Conservation (phyloP, 129 eudicot species). For the Chrysanthemum seticuspe region DNA sequence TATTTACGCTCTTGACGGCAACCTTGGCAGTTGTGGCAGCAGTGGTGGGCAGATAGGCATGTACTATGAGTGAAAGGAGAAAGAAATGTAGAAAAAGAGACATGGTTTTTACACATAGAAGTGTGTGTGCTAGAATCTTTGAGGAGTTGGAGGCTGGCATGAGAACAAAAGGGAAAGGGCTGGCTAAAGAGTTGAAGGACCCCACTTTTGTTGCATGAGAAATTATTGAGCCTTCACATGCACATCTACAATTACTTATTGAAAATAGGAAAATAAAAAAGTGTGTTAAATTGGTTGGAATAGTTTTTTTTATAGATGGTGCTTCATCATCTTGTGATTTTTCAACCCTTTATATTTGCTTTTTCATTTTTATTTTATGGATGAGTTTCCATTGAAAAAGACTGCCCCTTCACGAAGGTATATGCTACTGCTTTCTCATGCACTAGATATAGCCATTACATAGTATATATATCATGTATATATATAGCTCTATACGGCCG, state of each 20-base stretch:
- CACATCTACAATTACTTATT: constrained; percentile 35
- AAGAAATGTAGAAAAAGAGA: constrained; percentile 24
- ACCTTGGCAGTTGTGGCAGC: background rate
- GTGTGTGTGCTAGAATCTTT: constrained; percentile 47
- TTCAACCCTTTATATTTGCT: constrained; percentile 35
- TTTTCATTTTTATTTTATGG: constrained; percentile 7
- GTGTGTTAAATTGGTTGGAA: constrained; percentile 24
- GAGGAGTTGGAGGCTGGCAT: constrained; percentile 65
- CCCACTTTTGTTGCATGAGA: constrained; percentile 93
- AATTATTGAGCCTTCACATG: constrained; percentile 94
- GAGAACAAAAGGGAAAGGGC: constrained; percentile 78
- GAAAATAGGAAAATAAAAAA: background rate
- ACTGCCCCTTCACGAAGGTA: constrained; percentile 42
- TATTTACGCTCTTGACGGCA: constrained; percentile 25
- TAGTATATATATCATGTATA: background rate
- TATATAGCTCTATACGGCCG: no score
- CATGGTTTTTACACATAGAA: constrained; percentile 16
- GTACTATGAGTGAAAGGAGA: constrained; percentile 28
- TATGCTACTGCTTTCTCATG: constrained; percentile 15
- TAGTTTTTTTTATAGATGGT: constrained; percentile 26
- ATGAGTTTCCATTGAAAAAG: constrained; percentile 28
- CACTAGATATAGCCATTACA: background rate
- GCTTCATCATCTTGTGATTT: constrained; percentile 33
- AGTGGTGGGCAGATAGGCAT: constrained; percentile 21
- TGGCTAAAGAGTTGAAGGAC: constrained; percentile 49